phyloP scores from a whole-genome alignment of 768 basidiomycete species.

The Lepiota venenata region DNA sequence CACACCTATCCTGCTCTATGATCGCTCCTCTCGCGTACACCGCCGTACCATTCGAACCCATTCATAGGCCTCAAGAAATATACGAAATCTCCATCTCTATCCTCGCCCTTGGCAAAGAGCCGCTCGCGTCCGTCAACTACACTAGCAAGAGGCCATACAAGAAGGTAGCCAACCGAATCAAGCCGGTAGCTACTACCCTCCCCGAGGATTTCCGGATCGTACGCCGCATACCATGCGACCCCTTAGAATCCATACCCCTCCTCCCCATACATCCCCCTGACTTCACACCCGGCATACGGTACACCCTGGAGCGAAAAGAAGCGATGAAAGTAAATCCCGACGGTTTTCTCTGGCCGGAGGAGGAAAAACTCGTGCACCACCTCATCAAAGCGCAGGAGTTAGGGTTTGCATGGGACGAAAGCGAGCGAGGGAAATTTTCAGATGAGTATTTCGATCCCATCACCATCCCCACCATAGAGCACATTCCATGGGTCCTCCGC shows the following conservation, averaged over 20 bases:
- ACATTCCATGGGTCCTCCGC: constrained; percentile 26
- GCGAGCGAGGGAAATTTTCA: constrained; percentile 24
- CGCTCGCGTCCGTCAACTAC: too few species aligned
- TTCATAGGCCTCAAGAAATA: neutral
- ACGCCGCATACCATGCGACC: constrained; percentile 29
- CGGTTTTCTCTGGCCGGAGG: constrained; percentile 31
- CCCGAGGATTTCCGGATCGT: constrained; percentile 30
- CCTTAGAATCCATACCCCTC: constrained; percentile 23
- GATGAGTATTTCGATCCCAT: constrained; percentile 22
- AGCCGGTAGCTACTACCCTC: constrained; percentile 29
- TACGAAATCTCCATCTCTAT: neutral
- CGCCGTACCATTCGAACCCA: neutral
- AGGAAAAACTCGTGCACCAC: constrained; percentile 29
- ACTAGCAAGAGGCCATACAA: too few species aligned
- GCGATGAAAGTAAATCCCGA: constrained; percentile 21
- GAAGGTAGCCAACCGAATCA: constrained; percentile 24
- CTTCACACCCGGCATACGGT: constrained; percentile 24
- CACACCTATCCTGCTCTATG: neutral
- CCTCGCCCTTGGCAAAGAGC: neutral
- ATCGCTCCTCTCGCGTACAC: neutral
- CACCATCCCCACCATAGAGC: constrained; percentile 23
- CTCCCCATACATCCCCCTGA: constrained; percentile 27
- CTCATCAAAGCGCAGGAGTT: constrained; percentile 27
- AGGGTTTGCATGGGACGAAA: constrained; percentile 29
- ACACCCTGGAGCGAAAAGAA: constrained; percentile 25